Conservation (phyloP, 768 basidiomycete genomes). For the Russula ochroleuca region DNA sequence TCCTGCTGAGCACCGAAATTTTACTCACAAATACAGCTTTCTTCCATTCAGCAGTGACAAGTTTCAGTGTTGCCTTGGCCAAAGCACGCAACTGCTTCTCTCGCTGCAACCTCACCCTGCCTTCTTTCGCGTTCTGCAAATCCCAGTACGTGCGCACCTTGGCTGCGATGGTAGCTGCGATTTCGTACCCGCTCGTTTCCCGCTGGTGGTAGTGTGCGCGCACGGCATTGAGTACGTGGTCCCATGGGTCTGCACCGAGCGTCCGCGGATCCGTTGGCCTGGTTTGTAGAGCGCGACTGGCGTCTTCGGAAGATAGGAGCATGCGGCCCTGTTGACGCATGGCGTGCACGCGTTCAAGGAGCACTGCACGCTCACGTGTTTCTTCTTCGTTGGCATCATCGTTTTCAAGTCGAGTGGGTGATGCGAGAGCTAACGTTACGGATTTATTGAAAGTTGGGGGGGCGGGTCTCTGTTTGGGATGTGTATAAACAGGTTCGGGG, state of each 20-base stretch:
- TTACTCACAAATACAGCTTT: conserved; percentile 74
- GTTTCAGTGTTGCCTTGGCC: conserved; percentile 66
- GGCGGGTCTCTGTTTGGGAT: conserved; percentile 64
- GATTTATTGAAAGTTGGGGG: conserved; percentile 50
- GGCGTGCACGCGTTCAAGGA: conserved; percentile 43
- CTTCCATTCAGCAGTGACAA: conserved; percentile 80
- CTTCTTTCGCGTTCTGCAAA: conserved; percentile 55
- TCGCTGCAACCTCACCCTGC: conserved; percentile 53
- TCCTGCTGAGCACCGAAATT: background rate
- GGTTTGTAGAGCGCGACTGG: conserved; percentile 26
- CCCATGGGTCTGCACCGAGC: conserved; percentile 51
- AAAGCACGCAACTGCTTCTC: conserved; percentile 61
- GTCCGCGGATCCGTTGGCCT: conserved; percentile 19
- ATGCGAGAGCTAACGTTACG: conserved; percentile 52
- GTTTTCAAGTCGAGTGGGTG: conserved; percentile 55
- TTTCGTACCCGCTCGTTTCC: conserved; percentile 39
- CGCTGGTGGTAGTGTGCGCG: conserved; percentile 32
- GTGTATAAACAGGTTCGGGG: conserved; percentile 56
- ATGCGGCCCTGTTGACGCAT: conserved; percentile 49
- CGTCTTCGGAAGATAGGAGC: conserved; percentile 38
- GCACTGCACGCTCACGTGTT: conserved; percentile 42
- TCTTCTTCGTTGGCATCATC: conserved; percentile 43
- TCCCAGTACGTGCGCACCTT: conserved; percentile 77
- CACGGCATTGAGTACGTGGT: conserved; percentile 50
- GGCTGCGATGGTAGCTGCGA: conserved; percentile 54